These are phyloP conservation scores for Malus hybrid DNA, from an alignment of 331 rosid species.

Conservation along the genomic window DNA sequence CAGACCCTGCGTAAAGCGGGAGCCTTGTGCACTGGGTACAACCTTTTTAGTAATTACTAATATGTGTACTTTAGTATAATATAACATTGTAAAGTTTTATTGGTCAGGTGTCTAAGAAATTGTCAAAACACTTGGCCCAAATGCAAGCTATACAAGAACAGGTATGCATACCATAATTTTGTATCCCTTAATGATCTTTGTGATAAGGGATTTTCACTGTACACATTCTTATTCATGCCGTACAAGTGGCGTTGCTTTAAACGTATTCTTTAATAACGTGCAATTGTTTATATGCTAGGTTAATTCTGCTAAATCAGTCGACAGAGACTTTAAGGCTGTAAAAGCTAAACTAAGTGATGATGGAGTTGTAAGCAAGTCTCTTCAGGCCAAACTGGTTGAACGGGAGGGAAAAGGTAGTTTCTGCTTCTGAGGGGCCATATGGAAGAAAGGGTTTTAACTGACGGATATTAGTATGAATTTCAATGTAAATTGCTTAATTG, in stretches of 20 bases:
- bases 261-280: constrained; percentile 3
- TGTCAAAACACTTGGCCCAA: constrained; percentile 59
- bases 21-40: too few relatives aligned
- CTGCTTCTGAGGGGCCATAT: too few relatives aligned
- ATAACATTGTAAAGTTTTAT: not conserved
- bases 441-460: too few relatives aligned
- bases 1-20: too few relatives aligned
- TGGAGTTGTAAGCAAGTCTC: constrained; percentile 63
- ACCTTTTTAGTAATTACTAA: not conserved
- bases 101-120: constrained; percentile 59
- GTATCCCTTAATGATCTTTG: not conserved
- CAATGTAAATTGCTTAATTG: too few relatives aligned
- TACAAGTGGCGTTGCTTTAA: not conserved
- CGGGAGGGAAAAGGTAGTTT: constrained; percentile 52
- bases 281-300: constrained; percentile 35
- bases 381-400: constrained; percentile 66
- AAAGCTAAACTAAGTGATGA: constrained; percentile 67
- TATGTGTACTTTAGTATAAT: not conserved
- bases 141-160: constrained; percentile 81
- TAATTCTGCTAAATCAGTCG: constrained; percentile 65
- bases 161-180: constrained; percentile 26
- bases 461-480: too few relatives aligned
- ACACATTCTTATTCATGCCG: not conserved
- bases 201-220: not conserved
- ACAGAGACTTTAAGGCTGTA: constrained; percentile 60